Base-by-base conservation (phyloP, 805 yeast genomes). In the Jamesozyma gamospora region DNA sequence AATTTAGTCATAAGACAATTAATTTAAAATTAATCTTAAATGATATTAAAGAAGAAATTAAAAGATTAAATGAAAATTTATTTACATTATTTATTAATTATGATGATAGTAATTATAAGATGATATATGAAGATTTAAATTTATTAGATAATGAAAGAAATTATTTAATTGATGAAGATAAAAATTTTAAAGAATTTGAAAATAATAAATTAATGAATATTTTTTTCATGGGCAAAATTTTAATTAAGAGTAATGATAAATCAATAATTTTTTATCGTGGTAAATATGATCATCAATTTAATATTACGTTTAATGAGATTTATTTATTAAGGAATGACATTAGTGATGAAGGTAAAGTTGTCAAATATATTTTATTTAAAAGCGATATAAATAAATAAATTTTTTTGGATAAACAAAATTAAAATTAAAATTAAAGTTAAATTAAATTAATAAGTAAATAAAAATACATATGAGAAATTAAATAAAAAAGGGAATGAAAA, bases 221-320 rank as follows among this genome's bases (percentile, higher is more conserved):
- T 12, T 58, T 58, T 55, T 57, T 60, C 35, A 34, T 50, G 19
- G 62, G 62, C 8, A 58, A 57, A 38, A 41, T 60, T 35, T 42
- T 46, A 16, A 28, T 60, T 18, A 46, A 46, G 24, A 41, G 46
- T 12, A 46, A 50, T 12, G n/a, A 13, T 16, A 14, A 34, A 21
- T 47, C 56, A 1, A 29, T 43, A 27, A 44, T 59, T 19, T 48
- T 55, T 5, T 60, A 48, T 43, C 54, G 49, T 33, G 64, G 63
- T 9, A 51, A 52, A 28, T 58, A 48, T 37, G 24, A 21, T 21
- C 24, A 21, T 21, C 62, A 58, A 35, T 52, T 56, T 15, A 59
- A 58, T 39, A 53, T 53, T 21, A 52, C 50, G 31, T 37, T 60
- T 32, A 48, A 52, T 25, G 55, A 54, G 37, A 52, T 60, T n/a